phyloP scores from a whole-genome alignment of 2,329 filamentous ascomycete genomes.

The Penicillium freii region DNA sequence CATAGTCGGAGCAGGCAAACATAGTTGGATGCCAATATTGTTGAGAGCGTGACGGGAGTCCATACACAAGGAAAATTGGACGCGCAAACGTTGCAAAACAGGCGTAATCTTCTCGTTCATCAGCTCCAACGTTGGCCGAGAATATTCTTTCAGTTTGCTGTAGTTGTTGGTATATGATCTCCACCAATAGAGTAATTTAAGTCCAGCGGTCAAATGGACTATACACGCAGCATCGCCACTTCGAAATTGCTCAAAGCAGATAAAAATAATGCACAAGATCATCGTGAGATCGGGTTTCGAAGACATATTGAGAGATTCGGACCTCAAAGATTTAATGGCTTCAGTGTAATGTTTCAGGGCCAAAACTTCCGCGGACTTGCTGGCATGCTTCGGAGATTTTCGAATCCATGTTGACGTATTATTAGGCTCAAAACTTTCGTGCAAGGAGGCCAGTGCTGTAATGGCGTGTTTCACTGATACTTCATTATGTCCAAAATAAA shows the following conservation, averaged over 20 bases:
- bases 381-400: no score
- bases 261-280: conserved; percentile 4
- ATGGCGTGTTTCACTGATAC: conserved; percentile 3
- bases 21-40: background rate
- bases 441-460: conserved; percentile 3
- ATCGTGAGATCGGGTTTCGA: background rate
- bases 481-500: conserved; percentile 5
- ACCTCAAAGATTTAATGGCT: conserved; percentile 1
- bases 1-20: background rate
- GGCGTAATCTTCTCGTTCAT: conserved; percentile 8
- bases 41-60: conserved; percentile 1
- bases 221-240: conserved; percentile 7
- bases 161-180: background rate
- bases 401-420: background rate
- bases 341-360: conserved; percentile 3
- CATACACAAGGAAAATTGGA: conserved; percentile 11
- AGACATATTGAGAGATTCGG: background rate
- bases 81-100: conserved; percentile 2
- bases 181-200: conserved; percentile 8
- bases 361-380: no score
- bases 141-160: background rate
- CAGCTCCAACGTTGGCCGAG: background rate
- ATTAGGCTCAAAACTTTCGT: conserved; percentile 3
- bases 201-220: background rate
- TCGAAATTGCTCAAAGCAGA: conserved; percentile 11